Base-by-base conservation (phyloP, 208 protist species). In the Trypanosoma lewisi region DNA sequence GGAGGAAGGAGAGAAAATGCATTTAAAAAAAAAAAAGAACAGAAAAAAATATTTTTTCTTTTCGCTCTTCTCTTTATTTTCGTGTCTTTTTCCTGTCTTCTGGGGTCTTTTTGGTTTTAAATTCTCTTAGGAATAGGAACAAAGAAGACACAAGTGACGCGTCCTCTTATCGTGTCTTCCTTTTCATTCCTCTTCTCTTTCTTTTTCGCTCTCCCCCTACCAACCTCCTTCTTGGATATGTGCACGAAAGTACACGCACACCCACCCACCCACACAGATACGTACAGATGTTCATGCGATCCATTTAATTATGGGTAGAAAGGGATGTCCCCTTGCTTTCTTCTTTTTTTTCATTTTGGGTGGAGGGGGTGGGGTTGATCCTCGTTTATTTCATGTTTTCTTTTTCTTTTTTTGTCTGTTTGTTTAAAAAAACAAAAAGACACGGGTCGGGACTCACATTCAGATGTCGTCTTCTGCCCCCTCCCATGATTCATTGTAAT, bases 21-120 rank as follows among this genome's bases (percentile, higher is more conserved):
- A 56, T 42, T 23, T 2, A 56, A 58, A 8, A 56, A 41, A 11
- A 44, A 58, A 4, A 12, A 6, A 21, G 53, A 41, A 44, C 6
- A 5, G 17, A 28, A 39, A 19, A 45, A 61, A 36, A 19, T 28
- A 54, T 23, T 49, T 42, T 2, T 36, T 16, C 37, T 21, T 27
- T 49, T 63, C 23, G 49, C 51, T 39, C 47, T 51, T 37, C 6
- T 51, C 51, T 63, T 31, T 30, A 14, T 7, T 2, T 63, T 21
- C 30, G 19, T 36, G 27, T 51, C 6, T 47, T 21, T 60, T 33
- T 33, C 37, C 21, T 39, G n/a, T n/a, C n/a, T n/a, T n/a, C n/a
- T n/a, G n/a, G n/a, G n/a, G n/a, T n/a, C n/a, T n/a, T n/a, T n/a
- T n/a, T n/a, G n/a, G n/a, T n/a, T n/a, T n/a, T n/a, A n/a, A n/a